Evolutionary conservation across 140 eudicot species (phyloP).

Genomic region (Stevia rebaudiana): DNA sequence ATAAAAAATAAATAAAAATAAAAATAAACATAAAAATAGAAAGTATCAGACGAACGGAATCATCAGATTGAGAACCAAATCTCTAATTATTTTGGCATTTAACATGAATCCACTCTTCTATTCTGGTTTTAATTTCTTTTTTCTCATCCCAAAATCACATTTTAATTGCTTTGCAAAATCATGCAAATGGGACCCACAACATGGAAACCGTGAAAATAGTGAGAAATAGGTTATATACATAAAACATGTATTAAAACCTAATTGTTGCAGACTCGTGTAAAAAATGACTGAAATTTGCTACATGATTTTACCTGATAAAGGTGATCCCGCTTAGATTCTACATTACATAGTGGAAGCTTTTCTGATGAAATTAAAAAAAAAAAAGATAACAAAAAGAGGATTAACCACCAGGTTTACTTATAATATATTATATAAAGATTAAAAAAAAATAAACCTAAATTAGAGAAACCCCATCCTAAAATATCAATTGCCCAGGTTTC

Average conservation of each 20-base stretch:
- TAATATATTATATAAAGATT: not conserved
- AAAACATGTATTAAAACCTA: not conserved
- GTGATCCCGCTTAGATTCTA: slow-evolving; percentile 86
- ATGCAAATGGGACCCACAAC: slow-evolving; percentile 5
- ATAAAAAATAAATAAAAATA: not conserved
- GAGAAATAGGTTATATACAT: not conserved
- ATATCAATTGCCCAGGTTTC: slow-evolving; percentile 94
- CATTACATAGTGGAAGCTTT: slow-evolving; percentile 68
- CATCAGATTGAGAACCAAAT: not conserved
- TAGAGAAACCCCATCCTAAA: slow-evolving; percentile 97
- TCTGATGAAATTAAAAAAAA: slow-evolving; percentile 28
- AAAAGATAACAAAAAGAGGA: not conserved
- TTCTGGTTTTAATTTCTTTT: not conserved
- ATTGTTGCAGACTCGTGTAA: not conserved
- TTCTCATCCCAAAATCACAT: not conserved
- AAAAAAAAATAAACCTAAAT: slow-evolving; percentile 45
- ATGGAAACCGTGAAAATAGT: not conserved
- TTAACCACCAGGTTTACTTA: slow-evolving; percentile 3
- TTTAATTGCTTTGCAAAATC: not conserved
- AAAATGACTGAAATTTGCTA: not conserved
- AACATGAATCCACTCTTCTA: not conserved
- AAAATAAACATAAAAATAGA: not conserved
- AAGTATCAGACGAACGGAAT: not conserved
- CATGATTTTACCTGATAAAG: slow-evolving; percentile 63
- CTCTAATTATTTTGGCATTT: not conserved